Base-by-base conservation (phyloP, 1,284 basidiomycete genomes). In the Binderoboletus segoi region DNA sequence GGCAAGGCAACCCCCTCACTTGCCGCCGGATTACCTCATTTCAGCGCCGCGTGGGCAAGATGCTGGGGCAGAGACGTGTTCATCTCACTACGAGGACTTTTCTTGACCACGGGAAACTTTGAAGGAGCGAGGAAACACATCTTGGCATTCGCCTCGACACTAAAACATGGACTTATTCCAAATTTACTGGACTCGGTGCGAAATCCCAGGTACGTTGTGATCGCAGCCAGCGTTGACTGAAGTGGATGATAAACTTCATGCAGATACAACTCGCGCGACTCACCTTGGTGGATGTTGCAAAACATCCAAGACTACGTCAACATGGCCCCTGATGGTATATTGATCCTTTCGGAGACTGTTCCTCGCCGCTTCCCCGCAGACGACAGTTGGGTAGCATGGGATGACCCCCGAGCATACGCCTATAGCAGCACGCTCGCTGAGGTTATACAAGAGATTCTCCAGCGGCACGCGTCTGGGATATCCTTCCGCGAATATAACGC, bases 241-340 rank as follows among this genome's bases (percentile, higher is more conserved):
- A 40, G 28, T 13, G 16, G 15, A 43, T 32, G 32, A 18, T 48
- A 16, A 60, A 33, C 33, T 57, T 45, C 51, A 50, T 42, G 37
- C 46, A 89, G 91, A 57, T 96, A 95, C 71, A 96, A 96, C 68
- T 96, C 92, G 11, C 87, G 94, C 45, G 93, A 95, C 68, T 91
- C 91, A 8, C 93, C 94, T 28, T 97, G 95, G 96, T 99, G 95
- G 93, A 97, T 98, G 90, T 74, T 98, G 56, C 96, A 99, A 72
- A 97, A 93, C 68, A 96, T 98, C 56, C 96, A 98, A 70, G 95
- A 98, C 74, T 98, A 98, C 72, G 88, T 86, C 40, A 79, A 78
- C 56, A 89, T 84, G 75, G 93, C 91, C 1, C 94, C 96, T 0
- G 88, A 94, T 61, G 96, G 97, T 3, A 71, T 91, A 35, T 77